Base-by-base conservation (phyloP, 2,329 filamentous ascomycete species). In the Aspergillus proliferans region DNA sequence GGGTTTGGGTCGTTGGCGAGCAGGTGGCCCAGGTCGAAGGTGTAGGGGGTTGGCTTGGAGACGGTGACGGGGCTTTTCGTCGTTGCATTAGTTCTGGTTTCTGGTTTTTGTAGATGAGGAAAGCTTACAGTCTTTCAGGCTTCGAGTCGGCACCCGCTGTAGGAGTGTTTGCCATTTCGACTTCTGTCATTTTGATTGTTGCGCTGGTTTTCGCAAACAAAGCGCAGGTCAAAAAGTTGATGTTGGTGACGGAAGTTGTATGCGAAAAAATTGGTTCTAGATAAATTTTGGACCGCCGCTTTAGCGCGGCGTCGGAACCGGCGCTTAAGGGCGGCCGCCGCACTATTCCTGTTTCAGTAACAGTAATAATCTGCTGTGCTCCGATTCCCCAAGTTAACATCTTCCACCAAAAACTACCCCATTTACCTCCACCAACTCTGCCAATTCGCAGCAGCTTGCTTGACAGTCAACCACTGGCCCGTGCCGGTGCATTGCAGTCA, bases 1-100 rank as follows among this genome's bases (percentile, higher is more conserved):
- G 92, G 88, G 72, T 96, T 97, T 36, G 90, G 82, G 72, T 97
- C 93, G 65, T 85, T 84, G 70, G 84, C 86, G 65, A 94, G 80
- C 47, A 97, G 84, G 66, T 94, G 84, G 58, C 90, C 86, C 38
- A 96, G 84, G 69, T 96, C 90, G 75, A 94, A 96, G 58, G 84
- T 90, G 76, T 94, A 95, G 8, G 91, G 90, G 6, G 87, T 94
- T 4, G 89, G 85, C 72, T 94, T 94, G 52, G 84, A 77, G 64
- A 89, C 86, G 14, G 78, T 81, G 53, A 87, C 77, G 41, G 82
- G 79, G 8, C 70, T 73, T 36, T 36, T 36, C 9, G 5, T 34
- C 30, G 8, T 15, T 40, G 28, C 10, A 46, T 48, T 58, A 58
- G 56, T 52, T 50, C 48, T 41, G n/a, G 43, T 14, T 26, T 46